These are phyloP conservation scores for Thuidium tamariscinum DNA, from an alignment of 225 moss, liverwort and hornwort species.

Conservation along the genomic window DNA sequence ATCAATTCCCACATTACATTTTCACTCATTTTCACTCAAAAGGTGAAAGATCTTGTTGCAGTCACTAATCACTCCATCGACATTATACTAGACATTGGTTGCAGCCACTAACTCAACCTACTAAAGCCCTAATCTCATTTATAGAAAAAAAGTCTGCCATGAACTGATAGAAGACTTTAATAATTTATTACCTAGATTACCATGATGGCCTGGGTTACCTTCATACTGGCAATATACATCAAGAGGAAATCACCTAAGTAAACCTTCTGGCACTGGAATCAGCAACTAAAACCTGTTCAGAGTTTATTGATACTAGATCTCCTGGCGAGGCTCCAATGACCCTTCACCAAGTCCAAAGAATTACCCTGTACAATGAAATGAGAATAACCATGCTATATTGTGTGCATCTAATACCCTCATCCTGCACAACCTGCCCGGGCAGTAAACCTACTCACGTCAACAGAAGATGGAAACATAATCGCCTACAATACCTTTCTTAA, in stretches of 20 bases:
- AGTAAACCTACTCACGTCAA: not conserved
- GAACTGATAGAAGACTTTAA: not conserved
- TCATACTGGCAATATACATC: not conserved
- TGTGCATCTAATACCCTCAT: not conserved
- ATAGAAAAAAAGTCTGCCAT: not conserved
- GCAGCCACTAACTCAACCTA: not conserved
- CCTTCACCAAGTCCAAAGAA: slow-evolving; percentile 19
- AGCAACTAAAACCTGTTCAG: not conserved
- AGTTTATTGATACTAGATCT: slow-evolving; percentile 9
- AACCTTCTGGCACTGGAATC: not conserved
- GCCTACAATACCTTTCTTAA: not conserved
- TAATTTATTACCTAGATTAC: too few relatives aligned
- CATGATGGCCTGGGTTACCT: not conserved
- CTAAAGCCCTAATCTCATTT: too few relatives aligned
- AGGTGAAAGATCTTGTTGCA: too few relatives aligned
- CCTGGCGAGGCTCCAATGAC: not conserved
- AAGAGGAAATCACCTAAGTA: not conserved
- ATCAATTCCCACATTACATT: too few relatives aligned
- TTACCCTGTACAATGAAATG: slow-evolving; percentile 15
- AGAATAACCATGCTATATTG: not conserved
- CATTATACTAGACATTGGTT: not conserved
- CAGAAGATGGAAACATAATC: not conserved
- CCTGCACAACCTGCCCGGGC: not conserved
- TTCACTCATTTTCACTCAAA: too few relatives aligned
- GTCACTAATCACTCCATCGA: not conserved